phyloP scores from a whole-genome alignment of 2,329 filamentous ascomycete genomes.

The Colletotrichum tropicicola region DNA sequence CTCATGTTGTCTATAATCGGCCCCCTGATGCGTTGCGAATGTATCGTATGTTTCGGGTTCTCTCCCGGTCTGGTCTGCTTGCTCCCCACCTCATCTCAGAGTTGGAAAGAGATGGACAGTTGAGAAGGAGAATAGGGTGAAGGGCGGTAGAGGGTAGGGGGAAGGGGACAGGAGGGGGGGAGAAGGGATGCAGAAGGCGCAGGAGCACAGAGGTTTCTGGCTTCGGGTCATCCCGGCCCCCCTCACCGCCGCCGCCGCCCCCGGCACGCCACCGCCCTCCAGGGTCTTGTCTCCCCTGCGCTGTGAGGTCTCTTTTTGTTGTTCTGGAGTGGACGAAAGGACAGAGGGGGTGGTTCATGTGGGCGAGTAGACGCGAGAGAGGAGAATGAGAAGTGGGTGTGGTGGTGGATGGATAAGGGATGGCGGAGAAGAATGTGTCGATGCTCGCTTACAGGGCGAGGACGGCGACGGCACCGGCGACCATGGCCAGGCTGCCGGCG shows the following conservation, averaged over 20 bases:
- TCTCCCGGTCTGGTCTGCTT: no score
- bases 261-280: no score
- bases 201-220: slow-evolving; percentile 6
- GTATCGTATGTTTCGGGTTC: no score
- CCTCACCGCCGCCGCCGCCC: neutral
- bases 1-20: no score
- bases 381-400: no score
- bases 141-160: no score
- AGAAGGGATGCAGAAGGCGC: slow-evolving; percentile 15
- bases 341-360: no score
- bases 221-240: slow-evolving; percentile 2
- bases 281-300: neutral
- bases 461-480: slow-evolving; percentile 18
- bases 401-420: no score
- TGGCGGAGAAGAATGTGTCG: no score
- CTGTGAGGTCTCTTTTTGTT: neutral
- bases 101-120: neutral
- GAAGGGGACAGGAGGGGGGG: neutral
- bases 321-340: neutral
- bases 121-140: neutral
- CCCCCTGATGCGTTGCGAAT: no score
- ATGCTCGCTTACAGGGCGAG: slow-evolving; percentile 22
- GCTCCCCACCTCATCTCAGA: no score
- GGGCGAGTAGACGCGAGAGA: no score
- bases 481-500: neutral